phyloP scores from a whole-genome alignment of 2,329 filamentous ascomycete species.

The Sporothrix euskadiensis region DNA sequence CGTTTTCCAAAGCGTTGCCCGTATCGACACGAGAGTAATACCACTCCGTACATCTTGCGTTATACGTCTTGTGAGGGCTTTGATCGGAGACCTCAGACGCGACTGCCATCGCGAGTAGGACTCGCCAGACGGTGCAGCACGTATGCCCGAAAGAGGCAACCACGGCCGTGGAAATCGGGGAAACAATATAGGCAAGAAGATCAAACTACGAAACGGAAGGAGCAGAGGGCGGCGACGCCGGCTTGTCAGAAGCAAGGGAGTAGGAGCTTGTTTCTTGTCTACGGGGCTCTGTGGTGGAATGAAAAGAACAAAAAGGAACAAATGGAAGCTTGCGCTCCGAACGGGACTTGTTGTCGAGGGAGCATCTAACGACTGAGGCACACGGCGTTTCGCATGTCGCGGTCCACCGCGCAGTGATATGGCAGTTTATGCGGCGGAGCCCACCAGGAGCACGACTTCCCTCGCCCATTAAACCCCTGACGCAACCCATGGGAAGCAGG shows the following conservation, averaged over 20 bases:
- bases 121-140: neutral
- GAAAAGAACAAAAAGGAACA: slow-evolving; percentile 7
- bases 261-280: neutral
- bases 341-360: neutral
- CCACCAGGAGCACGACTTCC: slow-evolving; percentile 23
- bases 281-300: neutral
- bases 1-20: slow-evolving; percentile 18
- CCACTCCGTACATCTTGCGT: neutral
- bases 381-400: slow-evolving; percentile 29
- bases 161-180: slow-evolving; percentile 24
- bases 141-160: slow-evolving; percentile 1
- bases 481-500: neutral
- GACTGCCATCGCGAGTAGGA: neutral
- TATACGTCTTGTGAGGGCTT: neutral
- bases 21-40: neutral
- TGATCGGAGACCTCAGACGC: neutral
- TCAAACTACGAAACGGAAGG: slow-evolving; percentile 21
- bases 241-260: neutral
- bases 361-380: slow-evolving; percentile 27
- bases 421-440: slow-evolving; percentile 29
- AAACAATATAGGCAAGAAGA: slow-evolving; percentile 3
- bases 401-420: slow-evolving; percentile 6
- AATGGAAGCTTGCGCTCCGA: slow-evolving; percentile 6
- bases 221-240: slow-evolving; percentile 12
- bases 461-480: slow-evolving; percentile 24